phyloP scores from a whole-genome alignment of 192 early-diverging fungal species.

The Umbelopsis ramanniana region DNA sequence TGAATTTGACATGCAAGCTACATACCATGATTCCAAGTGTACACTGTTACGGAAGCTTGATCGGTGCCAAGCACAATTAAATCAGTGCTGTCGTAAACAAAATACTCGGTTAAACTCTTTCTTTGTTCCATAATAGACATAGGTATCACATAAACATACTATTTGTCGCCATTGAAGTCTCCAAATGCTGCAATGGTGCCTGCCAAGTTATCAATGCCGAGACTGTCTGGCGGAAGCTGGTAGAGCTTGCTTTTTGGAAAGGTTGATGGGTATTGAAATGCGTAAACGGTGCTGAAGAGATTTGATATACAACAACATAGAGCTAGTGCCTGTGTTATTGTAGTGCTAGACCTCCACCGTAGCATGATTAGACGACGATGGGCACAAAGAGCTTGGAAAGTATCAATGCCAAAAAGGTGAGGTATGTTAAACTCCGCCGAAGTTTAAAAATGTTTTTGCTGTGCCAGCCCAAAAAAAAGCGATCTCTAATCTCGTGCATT shows the following conservation, averaged over 20 bases:
- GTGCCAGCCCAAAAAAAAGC: not conserved
- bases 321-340: not conserved
- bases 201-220: slow-evolving; percentile 63
- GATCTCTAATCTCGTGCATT: slow-evolving; percentile 2
- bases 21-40: slow-evolving; percentile 72
- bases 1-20: slow-evolving; percentile 10
- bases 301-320: not conserved
- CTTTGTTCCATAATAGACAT: not conserved
- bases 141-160: slow-evolving; percentile 38
- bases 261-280: slow-evolving; percentile 33
- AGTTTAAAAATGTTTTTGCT: not conserved
- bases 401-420: not conserved
- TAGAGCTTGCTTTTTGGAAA: slow-evolving; percentile 39
- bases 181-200: slow-evolving; percentile 85
- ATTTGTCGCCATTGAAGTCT: slow-evolving; percentile 86
- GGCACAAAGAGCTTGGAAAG: not conserved
- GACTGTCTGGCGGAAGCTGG: slow-evolving; percentile 15
- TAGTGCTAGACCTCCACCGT: slow-evolving; percentile 4
- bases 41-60: slow-evolving; percentile 70
- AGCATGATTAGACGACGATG: not conserved
- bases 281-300: not conserved
- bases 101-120: not conserved
- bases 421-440: not conserved
- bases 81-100: slow-evolving; percentile 63
- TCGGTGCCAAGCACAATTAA: slow-evolving; percentile 73